Conservation (phyloP, 345 rosid species). For the Conringia planisiliqua region DNA sequence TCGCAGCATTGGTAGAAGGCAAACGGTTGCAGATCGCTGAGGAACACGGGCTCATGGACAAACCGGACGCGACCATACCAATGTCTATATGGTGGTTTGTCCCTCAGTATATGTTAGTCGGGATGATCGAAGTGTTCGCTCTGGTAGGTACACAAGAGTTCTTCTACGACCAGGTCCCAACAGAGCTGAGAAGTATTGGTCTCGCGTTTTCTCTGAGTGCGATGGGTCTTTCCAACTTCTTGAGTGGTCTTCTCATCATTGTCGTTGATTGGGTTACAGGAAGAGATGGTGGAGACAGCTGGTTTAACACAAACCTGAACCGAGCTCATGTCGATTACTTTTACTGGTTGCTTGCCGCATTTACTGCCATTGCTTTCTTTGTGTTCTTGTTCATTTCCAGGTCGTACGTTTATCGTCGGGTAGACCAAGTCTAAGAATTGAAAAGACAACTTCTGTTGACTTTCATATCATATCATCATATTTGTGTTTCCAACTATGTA, state of each 20-base stretch:
- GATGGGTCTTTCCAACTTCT: slow-evolving; percentile 6
- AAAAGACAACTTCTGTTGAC: not conserved
- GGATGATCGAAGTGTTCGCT: not conserved
- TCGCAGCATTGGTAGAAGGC: slow-evolving; percentile 2
- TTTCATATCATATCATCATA: not conserved
- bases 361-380: not conserved
- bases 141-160: not conserved
- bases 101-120: not conserved
- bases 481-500: not conserved
- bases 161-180: slow-evolving; percentile 6
- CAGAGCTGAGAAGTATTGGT: slow-evolving; percentile 5
- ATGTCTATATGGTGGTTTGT: slow-evolving; percentile 10
- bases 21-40: not conserved
- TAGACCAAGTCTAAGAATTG: not conserved
- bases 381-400: not conserved
- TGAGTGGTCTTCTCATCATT: not conserved
- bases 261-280: not conserved
- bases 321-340: slow-evolving; percentile 4
- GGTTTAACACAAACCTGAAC: not conserved
- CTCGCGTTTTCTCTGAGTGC: not conserved
- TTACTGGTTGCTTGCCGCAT: slow-evolving; percentile 1
- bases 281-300: not conserved
- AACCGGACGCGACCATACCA: not conserved
- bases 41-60: not conserved
- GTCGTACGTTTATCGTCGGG: not conserved